phyloP scores from a whole-genome alignment of 106 monocot genomes.

The Apostasia shenzhenica region DNA sequence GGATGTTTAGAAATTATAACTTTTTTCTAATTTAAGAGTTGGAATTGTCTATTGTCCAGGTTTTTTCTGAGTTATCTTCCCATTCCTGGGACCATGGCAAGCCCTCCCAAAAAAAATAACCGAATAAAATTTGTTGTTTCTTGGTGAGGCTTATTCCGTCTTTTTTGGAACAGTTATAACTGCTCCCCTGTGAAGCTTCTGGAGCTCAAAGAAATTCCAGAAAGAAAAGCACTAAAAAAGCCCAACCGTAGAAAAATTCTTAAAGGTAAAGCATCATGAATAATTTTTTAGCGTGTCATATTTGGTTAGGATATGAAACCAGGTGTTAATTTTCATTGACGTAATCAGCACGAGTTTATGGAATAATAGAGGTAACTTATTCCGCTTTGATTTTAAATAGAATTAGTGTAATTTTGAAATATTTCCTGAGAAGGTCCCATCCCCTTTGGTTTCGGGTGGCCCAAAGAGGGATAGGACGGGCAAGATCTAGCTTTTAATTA shows the following conservation, averaged over 20 bases:
- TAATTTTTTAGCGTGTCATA: too few species aligned
- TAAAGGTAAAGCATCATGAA: constrained; percentile 28
- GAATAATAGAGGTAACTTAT: too few species aligned
- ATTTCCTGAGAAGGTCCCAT: too few species aligned
- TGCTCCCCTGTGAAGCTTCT: constrained; percentile 43
- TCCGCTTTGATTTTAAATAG: too few species aligned
- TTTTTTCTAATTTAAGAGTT: neutral
- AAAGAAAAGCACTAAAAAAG: constrained; percentile 41
- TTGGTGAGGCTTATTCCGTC: constrained; percentile 39
- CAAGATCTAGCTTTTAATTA: too few species aligned
- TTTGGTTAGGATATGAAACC: too few species aligned
- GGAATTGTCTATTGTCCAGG: constrained; percentile 19
- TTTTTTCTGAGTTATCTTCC: constrained; percentile 50
- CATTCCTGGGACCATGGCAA: constrained; percentile 58
- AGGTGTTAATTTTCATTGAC: too few species aligned
- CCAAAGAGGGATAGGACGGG: too few species aligned
- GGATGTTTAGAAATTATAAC: neutral
- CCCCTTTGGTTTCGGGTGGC: too few species aligned
- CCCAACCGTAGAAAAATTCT: constrained; percentile 50
- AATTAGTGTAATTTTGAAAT: too few species aligned
- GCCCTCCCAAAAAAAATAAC: constrained; percentile 46
- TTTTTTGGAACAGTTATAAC: too few species aligned
- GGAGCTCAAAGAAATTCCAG: constrained; percentile 54
- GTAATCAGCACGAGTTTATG: too few species aligned
- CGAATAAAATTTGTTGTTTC: constrained; percentile 47